phyloP scores from a whole-genome alignment of 495 filamentous ascomycete species.

The Aspergillus hancockii region DNA sequence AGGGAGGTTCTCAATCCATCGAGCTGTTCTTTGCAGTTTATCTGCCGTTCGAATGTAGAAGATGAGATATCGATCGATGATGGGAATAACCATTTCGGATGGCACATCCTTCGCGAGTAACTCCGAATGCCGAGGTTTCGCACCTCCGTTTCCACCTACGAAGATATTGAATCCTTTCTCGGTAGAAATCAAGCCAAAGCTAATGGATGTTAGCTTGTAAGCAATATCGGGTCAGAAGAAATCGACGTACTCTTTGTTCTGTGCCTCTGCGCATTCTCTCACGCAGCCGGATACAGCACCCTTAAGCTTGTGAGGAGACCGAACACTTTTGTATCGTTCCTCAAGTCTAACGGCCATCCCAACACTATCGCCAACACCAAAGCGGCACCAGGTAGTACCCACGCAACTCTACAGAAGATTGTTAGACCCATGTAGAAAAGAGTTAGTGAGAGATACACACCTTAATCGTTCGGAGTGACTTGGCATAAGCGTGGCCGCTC shows the following conservation, averaged over 20 bases:
- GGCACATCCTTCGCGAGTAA: conserved; percentile 91
- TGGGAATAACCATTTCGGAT: conserved; percentile 79
- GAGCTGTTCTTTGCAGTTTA: conserved; percentile 89
- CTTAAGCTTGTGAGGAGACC: conserved; percentile 91
- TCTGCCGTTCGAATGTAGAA: conserved; percentile 98
- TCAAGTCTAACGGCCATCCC: conserved; percentile 93
- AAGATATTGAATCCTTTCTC: conserved; percentile 97
- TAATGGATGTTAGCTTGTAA: conserved; percentile 30
- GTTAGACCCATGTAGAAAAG: not conserved
- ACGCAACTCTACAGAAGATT: conserved; percentile 66
- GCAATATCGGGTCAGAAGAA: not conserved
- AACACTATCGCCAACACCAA: conserved; percentile 93
- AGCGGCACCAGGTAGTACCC: conserved; percentile 93
- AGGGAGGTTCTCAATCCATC: conserved; percentile 87
- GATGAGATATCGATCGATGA: conserved; percentile 89
- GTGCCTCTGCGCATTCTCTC: conserved; percentile 91
- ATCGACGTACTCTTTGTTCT: conserved; percentile 80
- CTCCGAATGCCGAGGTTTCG: conserved; percentile 81
- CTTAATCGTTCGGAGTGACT: conserved; percentile 88
- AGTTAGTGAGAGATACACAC: conserved; percentile 24
- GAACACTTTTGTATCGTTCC: conserved; percentile 92
- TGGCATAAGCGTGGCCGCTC: conserved; percentile 92
- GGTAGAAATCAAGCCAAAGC: conserved; percentile 90
- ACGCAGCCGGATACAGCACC: conserved; percentile 91
- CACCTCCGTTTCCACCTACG: conserved; percentile 90